Evolutionary conservation across 371 early-diverging fungal genomes (phyloP).

Genomic region (Entomophthora muscae): DNA sequence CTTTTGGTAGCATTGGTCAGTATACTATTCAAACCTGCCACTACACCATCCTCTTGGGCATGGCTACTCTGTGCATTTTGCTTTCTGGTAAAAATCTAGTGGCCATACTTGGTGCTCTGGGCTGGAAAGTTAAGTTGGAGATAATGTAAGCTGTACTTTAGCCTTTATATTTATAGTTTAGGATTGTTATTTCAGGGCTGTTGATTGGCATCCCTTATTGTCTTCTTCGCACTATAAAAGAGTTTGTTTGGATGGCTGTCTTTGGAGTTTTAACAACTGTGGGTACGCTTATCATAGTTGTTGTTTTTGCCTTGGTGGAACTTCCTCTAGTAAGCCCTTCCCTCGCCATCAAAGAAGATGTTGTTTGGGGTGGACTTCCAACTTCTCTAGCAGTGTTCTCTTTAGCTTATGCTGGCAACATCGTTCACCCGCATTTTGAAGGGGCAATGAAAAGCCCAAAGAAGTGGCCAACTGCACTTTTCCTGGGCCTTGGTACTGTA

Average conservation of each 20-base stretch:
- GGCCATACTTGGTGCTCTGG: not conserved
- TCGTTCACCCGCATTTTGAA: conserved; percentile 33
- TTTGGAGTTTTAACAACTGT: conserved; percentile 3
- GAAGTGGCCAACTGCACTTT: conserved; percentile 49
- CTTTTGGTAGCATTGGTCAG: not conserved
- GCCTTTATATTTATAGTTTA: not conserved
- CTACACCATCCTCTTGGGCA: not conserved
- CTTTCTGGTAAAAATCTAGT: not conserved
- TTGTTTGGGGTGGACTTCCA: conserved; percentile 1
- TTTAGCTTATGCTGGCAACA: conserved; percentile 61
- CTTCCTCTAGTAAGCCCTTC: not conserved
- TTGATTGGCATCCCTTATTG: not conserved
- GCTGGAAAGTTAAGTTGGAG: not conserved
- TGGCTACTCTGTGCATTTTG: not conserved
- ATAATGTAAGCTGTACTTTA: not conserved
- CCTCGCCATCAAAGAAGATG: not conserved
- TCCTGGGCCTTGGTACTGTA: conserved; percentile 47
- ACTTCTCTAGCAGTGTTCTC: conserved; percentile 33
- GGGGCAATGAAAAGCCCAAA: conserved; percentile 31
- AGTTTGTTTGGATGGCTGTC: conserved; percentile 2
- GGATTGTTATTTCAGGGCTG: not conserved
- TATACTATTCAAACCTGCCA: not conserved
- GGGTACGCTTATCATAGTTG: not conserved
- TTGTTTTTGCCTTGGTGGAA: not conserved
- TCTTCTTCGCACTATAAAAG: not conserved